A percentile compares a stretch with the other conserved stretches of the same genome.
These are phyloP conservation scores for Nicotiana knightiana DNA, from an alignment of 257 asterid species.

Conservation along the genomic window DNA sequence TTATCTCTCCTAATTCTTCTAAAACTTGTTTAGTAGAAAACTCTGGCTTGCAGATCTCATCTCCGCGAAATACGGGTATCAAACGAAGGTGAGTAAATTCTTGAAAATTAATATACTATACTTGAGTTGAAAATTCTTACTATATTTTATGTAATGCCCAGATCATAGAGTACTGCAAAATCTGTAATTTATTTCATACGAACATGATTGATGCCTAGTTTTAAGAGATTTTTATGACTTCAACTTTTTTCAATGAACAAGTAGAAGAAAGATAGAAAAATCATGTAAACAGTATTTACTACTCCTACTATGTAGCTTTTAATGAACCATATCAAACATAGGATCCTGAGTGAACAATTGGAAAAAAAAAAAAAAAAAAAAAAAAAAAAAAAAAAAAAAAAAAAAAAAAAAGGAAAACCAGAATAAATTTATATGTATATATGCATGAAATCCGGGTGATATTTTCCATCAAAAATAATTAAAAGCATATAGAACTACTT, in stretches of 20 bases:
- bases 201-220: slow-evolving; percentile 3
- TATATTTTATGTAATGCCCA: slow-evolving; percentile 22
- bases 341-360: neutral
- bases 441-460: slow-evolving; percentile 4
- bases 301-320: neutral
- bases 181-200: neutral
- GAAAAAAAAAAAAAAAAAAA: neutral
- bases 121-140: neutral
- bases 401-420: neutral
- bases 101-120: neutral
- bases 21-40: slow-evolving; percentile 45
- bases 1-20: slow-evolving; percentile 28
- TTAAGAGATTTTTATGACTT: slow-evolving; percentile 2
- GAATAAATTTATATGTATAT: neutral
- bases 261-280: neutral
- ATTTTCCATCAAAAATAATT: neutral
- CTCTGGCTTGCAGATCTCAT: slow-evolving; percentile 68
- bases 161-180: neutral
- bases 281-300: neutral
- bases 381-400: neutral
- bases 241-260: neutral
- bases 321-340: neutral
- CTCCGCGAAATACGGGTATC: slow-evolving; percentile 93
- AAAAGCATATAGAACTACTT: neutral
- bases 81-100: slow-evolving; percentile 64